Conservation (phyloP, 108 stramenopile species). For the Skeletonema potamos region DNA sequence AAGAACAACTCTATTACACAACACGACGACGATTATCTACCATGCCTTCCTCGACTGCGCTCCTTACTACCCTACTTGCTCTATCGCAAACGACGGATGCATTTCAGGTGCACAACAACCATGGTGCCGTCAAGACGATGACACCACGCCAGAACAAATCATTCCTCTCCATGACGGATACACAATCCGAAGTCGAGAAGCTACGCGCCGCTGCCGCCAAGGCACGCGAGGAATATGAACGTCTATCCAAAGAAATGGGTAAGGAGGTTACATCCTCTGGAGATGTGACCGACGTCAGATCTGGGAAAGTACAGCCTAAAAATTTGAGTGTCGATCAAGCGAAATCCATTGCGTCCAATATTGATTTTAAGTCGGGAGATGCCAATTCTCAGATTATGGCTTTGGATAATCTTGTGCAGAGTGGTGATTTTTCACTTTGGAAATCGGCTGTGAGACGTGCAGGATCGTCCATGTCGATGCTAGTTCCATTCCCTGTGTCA, state of each 20-base stretch:
- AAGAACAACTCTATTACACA: not conserved
- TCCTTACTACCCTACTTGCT: not conserved
- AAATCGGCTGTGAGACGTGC: constrained; percentile 52
- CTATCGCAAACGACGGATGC: not conserved
- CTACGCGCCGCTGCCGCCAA: constrained; percentile 75
- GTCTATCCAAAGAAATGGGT: constrained; percentile 41
- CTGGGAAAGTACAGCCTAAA: constrained; percentile 13
- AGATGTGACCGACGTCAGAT: constrained; percentile 9
- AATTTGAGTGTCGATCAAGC: constrained; percentile 31
- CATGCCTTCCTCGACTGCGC: not conserved
- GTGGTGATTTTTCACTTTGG: constrained; percentile 55
- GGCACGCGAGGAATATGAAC: constrained; percentile 80
- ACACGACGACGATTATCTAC: not conserved
- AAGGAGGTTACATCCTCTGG: constrained; percentile 28
- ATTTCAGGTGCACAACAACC: not conserved
- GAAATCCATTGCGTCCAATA: constrained; percentile 23
- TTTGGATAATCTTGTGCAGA: constrained; percentile 51
- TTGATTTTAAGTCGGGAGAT: constrained; percentile 52
- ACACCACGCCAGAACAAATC: not conserved
- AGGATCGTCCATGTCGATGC: constrained; percentile 26
- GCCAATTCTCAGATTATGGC: constrained; percentile 43
- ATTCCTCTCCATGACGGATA: constrained; percentile 5
- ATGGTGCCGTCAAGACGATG: not conserved
- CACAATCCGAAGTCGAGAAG: constrained; percentile 50
- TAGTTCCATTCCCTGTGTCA: constrained; percentile 63